Conservation (phyloP, 305 asterid species). For the Plantago coronopus region DNA sequence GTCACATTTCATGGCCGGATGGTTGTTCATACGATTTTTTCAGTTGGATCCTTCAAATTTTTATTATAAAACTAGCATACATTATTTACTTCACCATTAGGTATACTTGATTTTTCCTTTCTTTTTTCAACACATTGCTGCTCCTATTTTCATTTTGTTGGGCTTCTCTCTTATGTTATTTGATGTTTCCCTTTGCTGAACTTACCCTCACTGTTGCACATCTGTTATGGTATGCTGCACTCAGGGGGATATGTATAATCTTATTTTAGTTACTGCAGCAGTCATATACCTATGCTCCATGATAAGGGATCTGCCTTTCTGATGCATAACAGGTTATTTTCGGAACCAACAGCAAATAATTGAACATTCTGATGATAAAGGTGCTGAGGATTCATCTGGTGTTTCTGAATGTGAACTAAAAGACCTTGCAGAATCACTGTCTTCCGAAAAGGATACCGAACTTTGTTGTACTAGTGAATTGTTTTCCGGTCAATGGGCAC, state of each 20-base stretch:
- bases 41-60: too few species aligned
- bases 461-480: slow-evolving; percentile 38
- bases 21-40: slow-evolving; percentile 6
- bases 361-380: slow-evolving; percentile 38
- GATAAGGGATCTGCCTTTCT: slow-evolving; percentile 9
- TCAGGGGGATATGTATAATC: not conserved
- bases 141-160: slow-evolving; percentile 18
- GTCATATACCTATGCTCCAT: not conserved
- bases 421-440: slow-evolving; percentile 46
- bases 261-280: not conserved
- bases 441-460: slow-evolving; percentile 48
- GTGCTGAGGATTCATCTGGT: slow-evolving; percentile 25
- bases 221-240: not conserved
- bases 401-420: slow-evolving; percentile 34
- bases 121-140: not conserved
- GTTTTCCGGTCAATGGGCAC: slow-evolving; percentile 78
- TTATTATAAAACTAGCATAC: not conserved
- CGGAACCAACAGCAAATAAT: slow-evolving; percentile 38
- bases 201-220: not conserved
- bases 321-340: slow-evolving; percentile 41
- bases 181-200: not conserved
- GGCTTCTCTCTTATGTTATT: not conserved
- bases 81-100: too few species aligned
- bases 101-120: too few species aligned
- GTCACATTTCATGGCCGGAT: not conserved